Percentiles rank a stretch among this genome's conserved stretches.
These are phyloP conservation scores for Teratosphaeria destructans DNA, from an alignment of 2,329 filamentous ascomycete species.

Conservation along the genomic window DNA sequence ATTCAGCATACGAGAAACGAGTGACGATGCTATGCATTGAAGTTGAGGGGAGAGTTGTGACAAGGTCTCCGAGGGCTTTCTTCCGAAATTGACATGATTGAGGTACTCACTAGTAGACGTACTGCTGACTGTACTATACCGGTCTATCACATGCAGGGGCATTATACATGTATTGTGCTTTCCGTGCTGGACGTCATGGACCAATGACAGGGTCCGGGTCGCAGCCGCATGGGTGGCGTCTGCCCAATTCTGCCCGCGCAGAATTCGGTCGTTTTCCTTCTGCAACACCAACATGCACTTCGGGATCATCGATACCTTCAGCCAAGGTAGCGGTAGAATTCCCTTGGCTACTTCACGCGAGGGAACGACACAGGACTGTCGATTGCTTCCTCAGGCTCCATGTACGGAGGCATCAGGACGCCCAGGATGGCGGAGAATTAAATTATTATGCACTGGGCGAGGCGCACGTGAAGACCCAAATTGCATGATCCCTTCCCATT, in stretches of 20 bases:
- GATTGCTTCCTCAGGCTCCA: background rate
- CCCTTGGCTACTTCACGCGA: background rate
- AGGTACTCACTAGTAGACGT: too few species aligned
- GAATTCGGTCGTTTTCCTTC: background rate
- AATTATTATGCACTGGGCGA: too few species aligned
- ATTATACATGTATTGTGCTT: background rate
- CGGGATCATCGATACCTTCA: too few species aligned
- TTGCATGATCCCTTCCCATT: background rate
- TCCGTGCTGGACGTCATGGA: background rate
- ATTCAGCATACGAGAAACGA: too few species aligned
- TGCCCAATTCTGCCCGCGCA: background rate
- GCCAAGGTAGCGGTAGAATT: too few species aligned
- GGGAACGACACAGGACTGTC: background rate
- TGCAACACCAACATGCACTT: too few species aligned
- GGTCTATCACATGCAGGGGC: background rate
- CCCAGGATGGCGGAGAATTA: too few species aligned
- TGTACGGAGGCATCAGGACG: too few species aligned
- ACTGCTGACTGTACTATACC: background rate
- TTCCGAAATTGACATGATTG: too few species aligned
- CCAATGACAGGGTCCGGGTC: background rate
- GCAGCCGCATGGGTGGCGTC: background rate
- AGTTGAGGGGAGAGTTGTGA: too few species aligned
- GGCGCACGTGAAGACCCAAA: background rate
- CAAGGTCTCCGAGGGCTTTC: too few species aligned
- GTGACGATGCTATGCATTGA: too few species aligned